phyloP scores from a whole-genome alignment of 1,284 basidiomycete genomes.

The Cryptococcus floricola region DNA sequence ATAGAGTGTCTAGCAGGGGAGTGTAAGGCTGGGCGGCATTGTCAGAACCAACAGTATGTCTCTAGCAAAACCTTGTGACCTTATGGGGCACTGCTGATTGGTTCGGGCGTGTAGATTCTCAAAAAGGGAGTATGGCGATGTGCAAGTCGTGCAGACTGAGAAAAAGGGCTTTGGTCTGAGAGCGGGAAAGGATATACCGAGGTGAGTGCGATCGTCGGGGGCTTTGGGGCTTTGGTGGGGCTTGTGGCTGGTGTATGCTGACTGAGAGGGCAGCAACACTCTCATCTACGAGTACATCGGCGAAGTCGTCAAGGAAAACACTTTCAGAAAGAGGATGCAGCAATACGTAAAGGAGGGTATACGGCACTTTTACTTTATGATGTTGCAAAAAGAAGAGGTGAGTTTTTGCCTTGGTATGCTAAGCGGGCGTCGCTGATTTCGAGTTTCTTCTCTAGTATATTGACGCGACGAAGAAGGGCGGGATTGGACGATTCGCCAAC shows the following conservation, averaged over 20 bases:
- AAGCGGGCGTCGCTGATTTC: slow-evolving; percentile 1
- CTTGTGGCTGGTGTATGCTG: neutral
- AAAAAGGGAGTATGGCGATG: slow-evolving; percentile 71
- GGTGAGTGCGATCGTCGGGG: slow-evolving; percentile 55
- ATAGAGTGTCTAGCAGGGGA: slow-evolving; percentile 88
- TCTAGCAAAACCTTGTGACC: neutral
- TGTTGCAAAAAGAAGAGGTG: slow-evolving; percentile 96
- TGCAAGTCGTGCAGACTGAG: slow-evolving; percentile 89
- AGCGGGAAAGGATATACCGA: slow-evolving; percentile 64
- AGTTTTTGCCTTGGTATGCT: slow-evolving; percentile 27
- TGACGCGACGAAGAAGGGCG: slow-evolving; percentile 95
- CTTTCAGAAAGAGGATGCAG: slow-evolving; percentile 90
- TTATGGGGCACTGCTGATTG: neutral
- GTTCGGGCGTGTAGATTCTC: slow-evolving; percentile 65
- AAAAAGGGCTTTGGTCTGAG: slow-evolving; percentile 94
- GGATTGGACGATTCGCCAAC: slow-evolving; percentile 94
- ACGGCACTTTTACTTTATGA: slow-evolving; percentile 99
- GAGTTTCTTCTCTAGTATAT: slow-evolving; percentile 67
- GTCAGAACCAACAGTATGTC: slow-evolving; percentile 88
- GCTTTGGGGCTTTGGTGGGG: no score
- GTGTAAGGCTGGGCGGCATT: slow-evolving; percentile 76
- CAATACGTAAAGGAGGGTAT: slow-evolving; percentile 91
- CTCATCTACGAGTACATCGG: slow-evolving; percentile 99
- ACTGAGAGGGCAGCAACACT: slow-evolving; percentile 60
- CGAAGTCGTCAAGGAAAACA: slow-evolving; percentile 83